Percentiles rank a stretch among this genome's conserved stretches.
phyloP scores from a whole-genome alignment of 441 rosid species.

The Bocquillonia castaneifolia region DNA sequence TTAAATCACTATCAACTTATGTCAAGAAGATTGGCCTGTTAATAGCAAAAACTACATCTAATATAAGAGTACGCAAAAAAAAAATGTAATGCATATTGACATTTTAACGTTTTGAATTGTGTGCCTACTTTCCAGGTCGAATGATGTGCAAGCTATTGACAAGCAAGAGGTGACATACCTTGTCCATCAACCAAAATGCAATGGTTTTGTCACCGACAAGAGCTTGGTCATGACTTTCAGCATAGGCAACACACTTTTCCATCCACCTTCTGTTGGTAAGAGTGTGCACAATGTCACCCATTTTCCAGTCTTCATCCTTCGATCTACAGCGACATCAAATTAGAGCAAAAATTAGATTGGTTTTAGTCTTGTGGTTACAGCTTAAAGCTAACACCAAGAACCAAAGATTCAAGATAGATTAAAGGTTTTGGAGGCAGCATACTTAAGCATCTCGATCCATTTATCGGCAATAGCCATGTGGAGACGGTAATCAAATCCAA shows the following conservation, averaged over 20 bases:
- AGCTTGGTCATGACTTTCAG: conserved; percentile 99
- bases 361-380: not conserved
- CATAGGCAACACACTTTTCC: conserved; percentile 83
- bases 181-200: conserved; percentile 99
- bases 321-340: conserved; percentile 41
- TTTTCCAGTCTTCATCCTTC: conserved; percentile 87
- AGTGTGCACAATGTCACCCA: conserved; percentile 66
- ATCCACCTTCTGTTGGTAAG: conserved; percentile 94
- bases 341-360: not conserved
- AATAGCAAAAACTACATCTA: not conserved
- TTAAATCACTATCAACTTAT: not conserved
- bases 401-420: conserved; percentile 10
- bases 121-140: not conserved
- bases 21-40: not conserved
- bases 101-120: conserved; percentile 3
- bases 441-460: conserved; percentile 96
- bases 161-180: conserved; percentile 42
- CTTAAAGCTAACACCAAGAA: conserved; percentile 1
- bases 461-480: conserved; percentile 98
- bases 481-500: conserved; percentile 97
- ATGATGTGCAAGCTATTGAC: not conserved
- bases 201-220: conserved; percentile 96
- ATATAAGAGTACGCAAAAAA: not conserved
- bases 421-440: conserved; percentile 23
- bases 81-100: not conserved